These are phyloP conservation scores for Endotrypanum monterogeii DNA, from an alignment of 208 protist genomes.

Conservation along the genomic window DNA sequence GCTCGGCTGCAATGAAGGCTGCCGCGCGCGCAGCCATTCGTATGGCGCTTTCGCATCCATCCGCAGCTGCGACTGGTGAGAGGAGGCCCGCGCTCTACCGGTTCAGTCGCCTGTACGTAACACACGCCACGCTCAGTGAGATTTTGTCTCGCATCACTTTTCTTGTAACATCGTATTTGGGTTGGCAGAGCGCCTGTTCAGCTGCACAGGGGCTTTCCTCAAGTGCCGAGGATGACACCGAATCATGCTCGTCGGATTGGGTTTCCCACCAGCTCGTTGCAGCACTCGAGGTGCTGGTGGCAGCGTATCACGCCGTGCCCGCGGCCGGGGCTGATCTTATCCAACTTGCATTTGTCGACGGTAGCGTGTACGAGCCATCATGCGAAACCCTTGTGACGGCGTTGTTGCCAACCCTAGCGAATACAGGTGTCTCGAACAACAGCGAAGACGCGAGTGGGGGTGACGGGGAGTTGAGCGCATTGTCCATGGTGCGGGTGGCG, in stretches of 20 bases:
- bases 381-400: constrained; percentile 42
- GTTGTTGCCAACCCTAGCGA: constrained; percentile 29
- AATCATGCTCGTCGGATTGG: constrained; percentile 11
- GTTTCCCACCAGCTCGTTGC: constrained; percentile 26
- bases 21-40: constrained; percentile 34
- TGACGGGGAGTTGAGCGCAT: constrained; percentile 16
- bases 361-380: constrained; percentile 7
- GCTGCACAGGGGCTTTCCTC: background rate
- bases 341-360: constrained; percentile 21
- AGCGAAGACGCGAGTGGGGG: constrained; percentile 23
- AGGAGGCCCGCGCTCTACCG: constrained; percentile 39
- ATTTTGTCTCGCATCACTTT: constrained; percentile 65
- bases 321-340: constrained; percentile 61
- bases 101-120: constrained; percentile 69
- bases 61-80: background rate
- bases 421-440: background rate
- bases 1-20: constrained; percentile 20
- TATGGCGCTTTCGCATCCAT: constrained; percentile 13
- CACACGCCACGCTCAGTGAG: constrained; percentile 49
- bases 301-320: constrained; percentile 66
- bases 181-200: constrained; percentile 44
- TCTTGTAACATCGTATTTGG: constrained; percentile 56
- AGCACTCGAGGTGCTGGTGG: constrained; percentile 55
- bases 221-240: background rate
- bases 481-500: constrained; percentile 48